These are phyloP conservation scores for Sisymbrium altissimum DNA, from an alignment of 345 rosid species.

Conservation along the genomic window DNA sequence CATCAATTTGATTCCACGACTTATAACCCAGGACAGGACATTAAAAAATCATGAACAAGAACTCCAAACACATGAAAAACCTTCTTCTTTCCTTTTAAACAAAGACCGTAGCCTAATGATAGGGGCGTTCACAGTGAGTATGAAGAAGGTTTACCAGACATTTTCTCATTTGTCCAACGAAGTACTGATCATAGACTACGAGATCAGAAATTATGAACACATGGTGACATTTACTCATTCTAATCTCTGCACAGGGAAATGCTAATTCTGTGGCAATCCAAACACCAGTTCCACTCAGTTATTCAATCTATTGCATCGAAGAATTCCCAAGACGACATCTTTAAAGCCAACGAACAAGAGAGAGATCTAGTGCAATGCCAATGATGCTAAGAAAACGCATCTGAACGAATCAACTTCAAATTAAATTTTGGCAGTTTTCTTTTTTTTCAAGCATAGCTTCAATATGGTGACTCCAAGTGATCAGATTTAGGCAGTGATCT, in stretches of 20 bases:
- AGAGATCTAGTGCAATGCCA: conserved; percentile 6
- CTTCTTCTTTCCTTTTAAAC: neutral
- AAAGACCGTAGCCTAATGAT: neutral
- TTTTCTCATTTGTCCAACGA: no score
- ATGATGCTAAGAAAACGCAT: neutral
- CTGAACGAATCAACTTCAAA: neutral
- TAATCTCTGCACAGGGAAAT: neutral
- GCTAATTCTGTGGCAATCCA: neutral
- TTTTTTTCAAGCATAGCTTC: neutral
- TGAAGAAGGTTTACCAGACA: neutral
- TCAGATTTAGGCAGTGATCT: conserved; percentile 6
- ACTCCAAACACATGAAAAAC: conserved; percentile 1
- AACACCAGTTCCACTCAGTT: neutral
- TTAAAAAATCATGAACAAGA: neutral
- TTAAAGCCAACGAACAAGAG: neutral
- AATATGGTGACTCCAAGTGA: neutral
- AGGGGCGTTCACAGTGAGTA: neutral
- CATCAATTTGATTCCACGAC: neutral
- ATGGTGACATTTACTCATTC: neutral
- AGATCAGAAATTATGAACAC: neutral
- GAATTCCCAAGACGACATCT: neutral
- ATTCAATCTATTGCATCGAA: neutral
- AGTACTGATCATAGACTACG: neutral
- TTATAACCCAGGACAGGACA: neutral
- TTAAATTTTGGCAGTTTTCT: neutral